Evolutionary conservation across 192 early-diverging fungal species (phyloP).

Genomic region (Linderina pennispora): DNA sequence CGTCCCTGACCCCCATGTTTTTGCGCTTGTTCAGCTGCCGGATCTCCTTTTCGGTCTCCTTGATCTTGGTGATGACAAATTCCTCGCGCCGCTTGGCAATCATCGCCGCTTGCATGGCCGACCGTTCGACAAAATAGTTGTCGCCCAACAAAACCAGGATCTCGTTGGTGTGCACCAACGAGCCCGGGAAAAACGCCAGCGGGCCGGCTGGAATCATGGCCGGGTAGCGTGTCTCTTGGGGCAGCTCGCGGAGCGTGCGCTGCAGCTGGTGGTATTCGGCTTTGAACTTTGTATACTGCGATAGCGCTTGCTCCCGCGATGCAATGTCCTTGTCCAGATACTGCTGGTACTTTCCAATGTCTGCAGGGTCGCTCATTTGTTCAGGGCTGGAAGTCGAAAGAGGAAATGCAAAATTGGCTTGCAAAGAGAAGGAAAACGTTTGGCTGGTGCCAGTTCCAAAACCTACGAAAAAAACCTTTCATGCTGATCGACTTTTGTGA

Average conservation of each 20-base stretch:
- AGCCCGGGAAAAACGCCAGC: constrained; percentile 84
- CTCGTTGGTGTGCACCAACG: constrained; percentile 90
- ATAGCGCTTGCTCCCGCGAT: constrained; percentile 7
- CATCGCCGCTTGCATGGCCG: constrained; percentile 62
- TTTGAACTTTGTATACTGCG: constrained; percentile 25
- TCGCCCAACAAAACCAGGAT: constrained; percentile 83
- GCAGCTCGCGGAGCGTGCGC: constrained; percentile 14
- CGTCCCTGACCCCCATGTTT: background rate
- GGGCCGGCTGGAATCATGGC: constrained; percentile 72
- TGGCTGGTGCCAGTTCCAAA: too few species aligned
- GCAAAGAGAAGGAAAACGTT: too few species aligned
- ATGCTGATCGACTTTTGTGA: too few species aligned
- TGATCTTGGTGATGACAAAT: constrained; percentile 24
- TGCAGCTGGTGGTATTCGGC: constrained; percentile 33
- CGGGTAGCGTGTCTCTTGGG: constrained; percentile 21
- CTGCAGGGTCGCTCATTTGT: too few species aligned
- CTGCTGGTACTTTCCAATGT: constrained; percentile 15
- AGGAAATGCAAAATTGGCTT: too few species aligned
- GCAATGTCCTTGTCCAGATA: constrained; percentile 3
- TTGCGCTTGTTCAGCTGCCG: constrained; percentile 4
- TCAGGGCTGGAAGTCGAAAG: too few species aligned
- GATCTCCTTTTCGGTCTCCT: constrained; percentile 6
- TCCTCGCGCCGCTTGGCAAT: constrained; percentile 63
- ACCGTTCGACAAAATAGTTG: constrained; percentile 86
- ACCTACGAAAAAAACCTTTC: too few species aligned